Base-by-base conservation (phyloP, 1,139 yeast genomes). In the Kazachstania sp. region DNA sequence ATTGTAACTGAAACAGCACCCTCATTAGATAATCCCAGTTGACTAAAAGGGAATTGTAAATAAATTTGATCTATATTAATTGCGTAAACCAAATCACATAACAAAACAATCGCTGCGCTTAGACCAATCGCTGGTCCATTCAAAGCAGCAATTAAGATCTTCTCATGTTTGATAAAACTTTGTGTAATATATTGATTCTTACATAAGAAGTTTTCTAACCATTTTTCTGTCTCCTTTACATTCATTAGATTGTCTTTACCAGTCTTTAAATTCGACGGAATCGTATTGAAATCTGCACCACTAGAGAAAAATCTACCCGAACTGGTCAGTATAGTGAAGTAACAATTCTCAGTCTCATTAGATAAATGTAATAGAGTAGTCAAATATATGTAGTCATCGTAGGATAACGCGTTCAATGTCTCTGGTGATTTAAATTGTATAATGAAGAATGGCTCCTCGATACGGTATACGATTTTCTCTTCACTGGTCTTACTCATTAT, bases 41-140 rank as follows among this genome's bases (percentile, higher is more conserved):
- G 83, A 45, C 92, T 79, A 66, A 87, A 87, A n/a, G 97, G 96
- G 28, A 83, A 74, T 61, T 83, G 73, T 50, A 84, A 54, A 64
- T 72, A 84, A 45, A 83, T 76, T 8, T 77, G 81, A 53, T 82
- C 79, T 3, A 40, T 16, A 43, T 47, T 44, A 57, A 71, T 75
- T 20, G 83, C 84, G 59, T 85, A 86, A 31, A 87, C 73, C 56
- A 87, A 73, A 65, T 87, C 97, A 64, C 86, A 81, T 51, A 84
- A 71, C 23, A 84, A 78, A 29, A 86, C 82, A 46, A 87, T 67
- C 0, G 90, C 88, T 3, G 94, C 80, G 39, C 81, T 71, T 51
- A 87, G 73, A 0, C 97, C 97, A 53, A 87, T 77, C 12, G 81
- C 95, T 0, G 96, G 95, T 1, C 97, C 96, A 59, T 87, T 87